Percentiles rank a stretch among this genome's conserved stretches.
Conservation (phyloP, 176 grass and related monocot genomes). For the Eragrostis nindensis region DNA sequence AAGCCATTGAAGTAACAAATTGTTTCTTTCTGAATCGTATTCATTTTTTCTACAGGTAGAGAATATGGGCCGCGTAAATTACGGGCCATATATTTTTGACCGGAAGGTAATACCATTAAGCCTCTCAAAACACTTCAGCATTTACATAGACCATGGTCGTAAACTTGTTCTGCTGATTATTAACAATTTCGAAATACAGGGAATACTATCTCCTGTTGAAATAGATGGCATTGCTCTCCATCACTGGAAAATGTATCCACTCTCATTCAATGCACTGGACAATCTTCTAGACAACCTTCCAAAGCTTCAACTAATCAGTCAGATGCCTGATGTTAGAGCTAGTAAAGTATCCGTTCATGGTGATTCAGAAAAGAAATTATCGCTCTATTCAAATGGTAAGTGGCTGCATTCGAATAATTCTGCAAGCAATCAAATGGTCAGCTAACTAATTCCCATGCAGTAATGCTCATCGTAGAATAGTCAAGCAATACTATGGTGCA, state of each 20-base stretch:
- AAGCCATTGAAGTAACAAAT: conserved; percentile 1
- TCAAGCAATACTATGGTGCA: background rate
- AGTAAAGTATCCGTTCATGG: conserved; percentile 34
- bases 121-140: background rate
- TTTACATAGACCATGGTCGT: background rate
- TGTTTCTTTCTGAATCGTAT: background rate
- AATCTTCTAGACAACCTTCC: no score
- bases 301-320: conserved; percentile 51
- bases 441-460: conserved; percentile 18
- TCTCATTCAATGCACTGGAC: conserved; percentile 55
- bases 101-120: conserved; percentile 58
- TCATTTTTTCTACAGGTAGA: conserved; percentile 57
- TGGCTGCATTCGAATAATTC: background rate
- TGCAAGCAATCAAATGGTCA: conserved; percentile 14
- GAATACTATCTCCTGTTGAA: conserved; percentile 83
- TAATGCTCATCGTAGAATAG: background rate
- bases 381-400: conserved; percentile 49
- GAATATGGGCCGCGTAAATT: conserved; percentile 83
- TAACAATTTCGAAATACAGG: conserved; percentile 49
- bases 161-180: conserved; percentile 19
- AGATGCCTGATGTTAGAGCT: conserved; percentile 45
- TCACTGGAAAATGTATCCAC: conserved; percentile 77
- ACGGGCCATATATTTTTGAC: conserved; percentile 81
- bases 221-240: conserved; percentile 61
- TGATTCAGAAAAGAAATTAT: conserved; percentile 36